Conservation (phyloP, 352 stramenopile species). For the Pythium volutum region DNA sequence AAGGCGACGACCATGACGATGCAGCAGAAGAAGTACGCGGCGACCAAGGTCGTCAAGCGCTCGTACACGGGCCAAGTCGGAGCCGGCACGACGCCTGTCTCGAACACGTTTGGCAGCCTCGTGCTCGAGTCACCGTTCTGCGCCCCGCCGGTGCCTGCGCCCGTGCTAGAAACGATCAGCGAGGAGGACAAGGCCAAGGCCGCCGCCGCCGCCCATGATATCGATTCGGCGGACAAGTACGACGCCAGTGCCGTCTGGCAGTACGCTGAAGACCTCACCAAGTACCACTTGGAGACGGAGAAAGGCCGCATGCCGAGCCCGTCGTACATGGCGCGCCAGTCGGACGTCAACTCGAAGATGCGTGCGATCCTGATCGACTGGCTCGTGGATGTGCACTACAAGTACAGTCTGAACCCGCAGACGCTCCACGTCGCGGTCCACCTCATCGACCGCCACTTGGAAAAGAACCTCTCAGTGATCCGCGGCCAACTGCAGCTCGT, state of each 20-base stretch:
- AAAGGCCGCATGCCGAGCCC: slow-evolving; percentile 58
- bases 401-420: slow-evolving; percentile 76
- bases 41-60: slow-evolving; percentile 34
- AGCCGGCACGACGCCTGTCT: slow-evolving; percentile 30
- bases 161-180: slow-evolving; percentile 25
- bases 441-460: slow-evolving; percentile 79
- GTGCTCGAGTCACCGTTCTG: slow-evolving; percentile 28
- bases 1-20: slow-evolving; percentile 51
- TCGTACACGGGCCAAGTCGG: slow-evolving; percentile 22
- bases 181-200: slow-evolving; percentile 25
- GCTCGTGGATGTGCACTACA: slow-evolving; percentile 93
- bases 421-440: slow-evolving; percentile 85
- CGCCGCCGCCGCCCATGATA: slow-evolving; percentile 42
- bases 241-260: slow-evolving; percentile 66
- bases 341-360: slow-evolving; percentile 99
- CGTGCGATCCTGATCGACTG: slow-evolving; percentile 99
- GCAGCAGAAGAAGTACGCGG: slow-evolving; percentile 49
- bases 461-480: slow-evolving; percentile 60
- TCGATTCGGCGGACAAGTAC: slow-evolving; percentile 70
- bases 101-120: slow-evolving; percentile 37
- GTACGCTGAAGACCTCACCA: slow-evolving; percentile 82
- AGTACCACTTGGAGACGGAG: slow-evolving; percentile 73
- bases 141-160: slow-evolving; percentile 3
- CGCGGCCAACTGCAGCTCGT: slow-evolving; percentile 94
- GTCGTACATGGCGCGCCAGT: slow-evolving; percentile 87